A percentile compares a stretch with the other conserved stretches of the same genome.
Conservation (phyloP, 768 basidiomycete species). For the Tubosaeta sp. region DNA sequence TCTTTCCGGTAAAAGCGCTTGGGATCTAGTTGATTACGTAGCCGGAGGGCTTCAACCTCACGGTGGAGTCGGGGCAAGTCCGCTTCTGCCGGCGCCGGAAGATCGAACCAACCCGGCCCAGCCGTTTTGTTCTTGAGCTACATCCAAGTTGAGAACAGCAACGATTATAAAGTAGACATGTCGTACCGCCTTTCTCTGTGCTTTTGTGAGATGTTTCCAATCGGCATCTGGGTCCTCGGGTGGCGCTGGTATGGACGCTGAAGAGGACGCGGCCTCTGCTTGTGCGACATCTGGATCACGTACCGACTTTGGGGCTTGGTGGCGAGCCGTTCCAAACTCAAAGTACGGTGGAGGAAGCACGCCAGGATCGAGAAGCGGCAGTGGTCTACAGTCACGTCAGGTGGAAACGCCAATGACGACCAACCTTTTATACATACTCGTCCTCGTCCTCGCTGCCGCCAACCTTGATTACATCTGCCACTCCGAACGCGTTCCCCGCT, state of each 20-base stretch:
- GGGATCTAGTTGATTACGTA: conserved; percentile 86
- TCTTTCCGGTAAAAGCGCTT: conserved; percentile 90
- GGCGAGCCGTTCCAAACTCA: conserved; percentile 41
- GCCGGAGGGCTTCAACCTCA: conserved; percentile 82
- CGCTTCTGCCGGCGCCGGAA: conserved; percentile 76
- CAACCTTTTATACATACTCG: conserved; percentile 28
- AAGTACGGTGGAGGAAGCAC: conserved; percentile 63
- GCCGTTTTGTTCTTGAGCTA: conserved; percentile 71
- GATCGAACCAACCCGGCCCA: conserved; percentile 83
- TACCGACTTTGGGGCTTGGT: conserved; percentile 42
- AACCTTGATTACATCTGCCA: conserved; percentile 53
- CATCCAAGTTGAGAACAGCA: neutral
- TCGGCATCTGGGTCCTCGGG: conserved; percentile 60
- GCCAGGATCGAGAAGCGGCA: conserved; percentile 67
- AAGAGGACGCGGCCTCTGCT: conserved; percentile 49
- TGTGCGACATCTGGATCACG: conserved; percentile 61
- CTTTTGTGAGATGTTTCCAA: conserved; percentile 69
- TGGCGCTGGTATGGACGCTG: conserved; percentile 48
- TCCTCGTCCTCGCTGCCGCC: conserved; percentile 30
- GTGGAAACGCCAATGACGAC: neutral
- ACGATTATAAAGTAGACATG: neutral
- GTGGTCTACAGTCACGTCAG: conserved; percentile 35
- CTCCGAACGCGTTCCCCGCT: conserved; percentile 32
- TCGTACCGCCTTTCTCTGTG: conserved; percentile 66
- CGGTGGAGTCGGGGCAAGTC: conserved; percentile 76